Conservation (phyloP, 169 alveolate genomes). For the Cryptosporidium sp. region DNA sequence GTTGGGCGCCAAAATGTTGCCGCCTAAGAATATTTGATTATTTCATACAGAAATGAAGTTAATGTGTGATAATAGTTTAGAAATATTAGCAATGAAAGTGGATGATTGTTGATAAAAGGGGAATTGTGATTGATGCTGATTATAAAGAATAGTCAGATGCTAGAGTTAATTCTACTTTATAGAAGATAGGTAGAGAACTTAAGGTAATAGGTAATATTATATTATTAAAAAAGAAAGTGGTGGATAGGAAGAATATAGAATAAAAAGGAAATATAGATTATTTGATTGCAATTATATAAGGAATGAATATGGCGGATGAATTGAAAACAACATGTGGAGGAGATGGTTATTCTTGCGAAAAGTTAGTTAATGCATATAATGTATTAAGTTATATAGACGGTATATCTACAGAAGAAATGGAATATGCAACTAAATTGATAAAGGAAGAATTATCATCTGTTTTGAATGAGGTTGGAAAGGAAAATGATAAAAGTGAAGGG, state of each 20-base stretch:
- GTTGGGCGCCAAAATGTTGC: neutral
- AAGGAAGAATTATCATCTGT: neutral
- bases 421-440: constrained; percentile 1
- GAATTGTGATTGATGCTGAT: neutral
- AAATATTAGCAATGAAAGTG: neutral
- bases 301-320: neutral
- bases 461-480: neutral
- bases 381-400: constrained; percentile 31
- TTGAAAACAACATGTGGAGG: neutral
- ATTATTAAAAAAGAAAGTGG: too few relatives aligned
- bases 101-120: neutral
- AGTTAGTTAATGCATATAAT: neutral
- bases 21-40: neutral
- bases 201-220: neutral
- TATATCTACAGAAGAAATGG: constrained; percentile 23
- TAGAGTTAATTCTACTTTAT: neutral
- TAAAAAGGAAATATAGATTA: neutral
- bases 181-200: neutral
- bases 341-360: neutral
- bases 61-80: neutral
- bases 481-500: neutral
- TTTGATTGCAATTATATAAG: neutral
- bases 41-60: neutral
- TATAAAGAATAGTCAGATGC: neutral
- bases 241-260: neutral